Base-by-base conservation (phyloP, 768 basidiomycete genomes). In the Trametes cinnabarina region DNA sequence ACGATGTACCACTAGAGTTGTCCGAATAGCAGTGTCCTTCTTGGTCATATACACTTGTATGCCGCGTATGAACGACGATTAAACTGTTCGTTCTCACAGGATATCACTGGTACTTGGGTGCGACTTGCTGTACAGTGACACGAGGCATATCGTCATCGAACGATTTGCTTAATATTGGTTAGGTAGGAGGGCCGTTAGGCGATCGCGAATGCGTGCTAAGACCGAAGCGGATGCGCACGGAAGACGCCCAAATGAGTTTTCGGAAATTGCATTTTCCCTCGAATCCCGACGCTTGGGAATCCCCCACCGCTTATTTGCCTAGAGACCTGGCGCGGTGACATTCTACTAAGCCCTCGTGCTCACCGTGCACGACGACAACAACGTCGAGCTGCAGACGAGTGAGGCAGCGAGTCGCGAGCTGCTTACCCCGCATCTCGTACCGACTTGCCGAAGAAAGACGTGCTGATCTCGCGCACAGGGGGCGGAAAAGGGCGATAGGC, bases 1-100 rank as follows among this genome's bases (percentile, higher is more conserved):
- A 11, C n/a, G 46, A 17, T 55, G 54, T 55, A 47, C 48, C 46
- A 47, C 25, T 55, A 55, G 54, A 55, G 2, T n/a, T 55, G 54
- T 55, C 20, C 46, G 23, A 55, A 28, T 47, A 47, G 46, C 46
- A 41, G 17, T 15, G 30, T 23, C 28, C 17, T 34, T 34, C 8
- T 34, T 14, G 14, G 15, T 15, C 37, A 15, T 39, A 4, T 15
- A 39, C n/a, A n/a, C n/a, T n/a, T n/a, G n/a, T n/a, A n/a, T n/a
- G n/a, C n/a, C n/a, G n/a, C n/a, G n/a, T n/a, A n/a, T n/a, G n/a
- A n/a, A n/a, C n/a, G n/a, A n/a, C n/a, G n/a, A n/a, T n/a, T n/a
- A n/a, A n/a, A n/a, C n/a, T n/a, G n/a, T n/a, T n/a, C n/a, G n/a
- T n/a, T n/a, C n/a, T n/a, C n/a, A n/a, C n/a, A n/a, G n/a, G n/a